Conservation (phyloP, 2,329 filamentous ascomycete genomes). For the Didymellaceae sp. region DNA sequence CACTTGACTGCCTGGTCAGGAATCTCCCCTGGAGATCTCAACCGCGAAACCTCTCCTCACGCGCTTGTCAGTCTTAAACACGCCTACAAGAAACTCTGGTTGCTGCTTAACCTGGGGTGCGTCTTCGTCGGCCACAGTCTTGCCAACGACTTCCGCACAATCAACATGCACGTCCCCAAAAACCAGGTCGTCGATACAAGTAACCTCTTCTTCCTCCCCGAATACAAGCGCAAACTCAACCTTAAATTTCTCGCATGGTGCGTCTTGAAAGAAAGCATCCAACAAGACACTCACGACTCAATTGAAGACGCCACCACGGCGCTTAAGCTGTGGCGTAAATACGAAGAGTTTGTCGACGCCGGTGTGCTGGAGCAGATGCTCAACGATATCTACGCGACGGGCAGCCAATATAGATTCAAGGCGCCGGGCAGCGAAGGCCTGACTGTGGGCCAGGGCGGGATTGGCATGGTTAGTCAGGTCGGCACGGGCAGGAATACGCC, state of each 20-base stretch:
- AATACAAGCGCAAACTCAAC: slow-evolving; percentile 83
- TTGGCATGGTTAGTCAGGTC: slow-evolving; percentile 9
- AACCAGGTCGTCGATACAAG: slow-evolving; percentile 93
- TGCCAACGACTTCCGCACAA: slow-evolving; percentile 94
- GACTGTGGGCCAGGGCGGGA: slow-evolving; percentile 11
- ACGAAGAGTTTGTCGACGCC: slow-evolving; percentile 84
- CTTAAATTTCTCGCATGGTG: slow-evolving; percentile 88
- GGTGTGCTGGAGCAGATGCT: slow-evolving; percentile 84
- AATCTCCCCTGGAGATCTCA: slow-evolving; percentile 84
- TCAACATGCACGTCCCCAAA: slow-evolving; percentile 95
- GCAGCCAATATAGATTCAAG: slow-evolving; percentile 60
- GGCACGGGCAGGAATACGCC: slow-evolving; percentile 60
- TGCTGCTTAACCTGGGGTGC: slow-evolving; percentile 91
- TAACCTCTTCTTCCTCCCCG: slow-evolving; percentile 84
- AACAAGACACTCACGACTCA: slow-evolving; percentile 89
- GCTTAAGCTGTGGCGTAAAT: slow-evolving; percentile 86
- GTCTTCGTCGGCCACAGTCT: slow-evolving; percentile 93
- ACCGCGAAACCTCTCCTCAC: slow-evolving; percentile 77
- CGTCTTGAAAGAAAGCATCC: slow-evolving; percentile 91
- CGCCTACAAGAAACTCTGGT: slow-evolving; percentile 98
- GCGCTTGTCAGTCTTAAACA: slow-evolving; percentile 86
- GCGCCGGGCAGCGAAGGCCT: slow-evolving; percentile 39
- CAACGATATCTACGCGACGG: slow-evolving; percentile 79
- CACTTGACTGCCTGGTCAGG: slow-evolving; percentile 95
- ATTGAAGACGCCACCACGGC: slow-evolving; percentile 95